Percentiles rank a stretch among this genome's conserved stretches.
phyloP scores from a whole-genome alignment of 345 rosid genomes.

The Hevea brasiliensis region DNA sequence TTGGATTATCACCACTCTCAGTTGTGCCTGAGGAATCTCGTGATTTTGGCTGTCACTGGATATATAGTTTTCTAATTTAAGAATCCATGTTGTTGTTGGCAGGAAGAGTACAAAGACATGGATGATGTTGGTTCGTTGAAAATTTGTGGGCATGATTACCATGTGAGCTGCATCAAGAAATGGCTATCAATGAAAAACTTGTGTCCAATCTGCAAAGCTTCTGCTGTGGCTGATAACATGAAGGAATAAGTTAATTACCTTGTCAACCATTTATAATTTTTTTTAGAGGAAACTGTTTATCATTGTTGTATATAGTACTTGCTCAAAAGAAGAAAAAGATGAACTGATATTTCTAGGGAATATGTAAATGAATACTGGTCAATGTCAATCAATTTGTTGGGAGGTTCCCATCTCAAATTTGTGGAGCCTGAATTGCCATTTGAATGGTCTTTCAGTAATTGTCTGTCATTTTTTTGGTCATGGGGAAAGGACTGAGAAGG shows the following conservation, averaged over 20 bases:
- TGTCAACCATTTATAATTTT: not conserved
- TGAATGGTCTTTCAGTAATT: not conserved
- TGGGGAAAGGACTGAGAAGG: no score
- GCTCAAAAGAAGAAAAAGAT: conserved; percentile 6
- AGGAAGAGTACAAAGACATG: conserved; percentile 75
- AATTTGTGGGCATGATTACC: conserved; percentile 73
- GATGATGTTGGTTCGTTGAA: conserved; percentile 55
- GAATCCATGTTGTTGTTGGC: conserved; percentile 16
- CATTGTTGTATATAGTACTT: conserved; percentile 22
- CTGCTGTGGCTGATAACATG: conserved; percentile 41
- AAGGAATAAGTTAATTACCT: conserved; percentile 21
- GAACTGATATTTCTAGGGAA: conserved; percentile 22
- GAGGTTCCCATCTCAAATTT: conserved; percentile 29
- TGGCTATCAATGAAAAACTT: conserved; percentile 84
- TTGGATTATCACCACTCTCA: not conserved
- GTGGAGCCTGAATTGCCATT: conserved; percentile 16
- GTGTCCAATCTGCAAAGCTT: conserved; percentile 87
- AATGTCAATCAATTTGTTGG: conserved; percentile 27
- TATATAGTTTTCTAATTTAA: not conserved
- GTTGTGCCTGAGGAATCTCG: not conserved
- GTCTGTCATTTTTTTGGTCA: no score
- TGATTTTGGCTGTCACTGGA: not conserved
- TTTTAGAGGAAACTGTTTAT: not conserved
- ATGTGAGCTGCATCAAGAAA: conserved; percentile 68
- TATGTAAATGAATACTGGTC: conserved; percentile 26